Evolutionary conservation across 106 monocot species (phyloP), one percentile per base, ranked within the genome.

Genomic region (Alisma plantagoaquatica): DNA sequence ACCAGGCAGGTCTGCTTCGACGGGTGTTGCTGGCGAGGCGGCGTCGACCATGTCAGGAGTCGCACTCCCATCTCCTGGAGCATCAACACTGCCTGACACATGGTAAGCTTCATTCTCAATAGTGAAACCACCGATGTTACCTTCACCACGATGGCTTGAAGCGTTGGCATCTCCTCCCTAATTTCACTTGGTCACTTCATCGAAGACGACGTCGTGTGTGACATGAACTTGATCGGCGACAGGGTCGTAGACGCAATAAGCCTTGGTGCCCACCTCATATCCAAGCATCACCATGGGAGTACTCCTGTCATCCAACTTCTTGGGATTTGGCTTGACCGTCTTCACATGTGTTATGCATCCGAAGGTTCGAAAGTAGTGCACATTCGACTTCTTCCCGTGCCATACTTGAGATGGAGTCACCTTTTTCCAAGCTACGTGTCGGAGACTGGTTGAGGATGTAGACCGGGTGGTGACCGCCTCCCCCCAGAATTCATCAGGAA

Each of bases 371-470:
- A 72, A 42, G 27, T 65, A 33, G 9, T 33, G 19, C 3, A 55
- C 31, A n/a, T 7, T 10, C 11, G 73, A 54, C 44, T 61, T 67
- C 2, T 15, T 6, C 2, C 49, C 49, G 43, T 33, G 31, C 59
- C 60, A 67, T 27, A 54, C 44, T 41, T 67, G 53, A 31, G 35
- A 11, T 1, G 60, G 60, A 4, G 73, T 67, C n/a, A 3, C 15
- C 46, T 3, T 30, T 28, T n/a, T 41, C 14, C 4, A 73, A 17
- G 1, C 11, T 10, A 18, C n/a, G 23, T 23, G 67, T 55, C 23
- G 67, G 61, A 24, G 28, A 27, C 16, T 61, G 31, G 31, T 73
- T 73, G 0, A 67, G 41, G 12, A 67, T 12, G 48, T 66, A 53
- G 14, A 65, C 41, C 2, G 51, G 17, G 7, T 10, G 18, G 18